These are phyloP conservation scores for Bruguiera sexangula DNA, from an alignment of 345 rosid species.

Conservation along the genomic window DNA sequence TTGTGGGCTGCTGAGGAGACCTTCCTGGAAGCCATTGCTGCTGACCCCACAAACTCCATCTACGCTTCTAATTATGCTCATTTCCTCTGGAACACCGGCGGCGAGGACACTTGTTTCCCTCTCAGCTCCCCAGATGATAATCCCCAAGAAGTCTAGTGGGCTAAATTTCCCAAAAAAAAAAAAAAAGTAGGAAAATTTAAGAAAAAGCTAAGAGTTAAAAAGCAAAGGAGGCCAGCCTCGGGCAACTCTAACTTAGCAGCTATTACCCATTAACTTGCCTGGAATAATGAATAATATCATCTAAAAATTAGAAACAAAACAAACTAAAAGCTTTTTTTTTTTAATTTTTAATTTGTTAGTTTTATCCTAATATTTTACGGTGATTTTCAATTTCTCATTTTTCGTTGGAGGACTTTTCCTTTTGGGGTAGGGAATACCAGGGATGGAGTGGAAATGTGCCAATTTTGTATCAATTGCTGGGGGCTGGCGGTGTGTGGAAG, in stretches of 20 bases:
- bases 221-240: neutral
- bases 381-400: too few species aligned
- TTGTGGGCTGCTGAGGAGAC: slow-evolving; percentile 97
- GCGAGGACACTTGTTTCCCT: slow-evolving; percentile 92
- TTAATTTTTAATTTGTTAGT: neutral
- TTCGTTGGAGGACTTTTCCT: too few species aligned
- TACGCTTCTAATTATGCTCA: slow-evolving; percentile 80
- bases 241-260: too few species aligned
- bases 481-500: slow-evolving; percentile 3
- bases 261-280: neutral
- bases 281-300: neutral
- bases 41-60: slow-evolving; percentile 63
- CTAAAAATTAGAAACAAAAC: neutral
- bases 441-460: neutral
- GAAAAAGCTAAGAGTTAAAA: too few species aligned
- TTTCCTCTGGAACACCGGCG: slow-evolving; percentile 95
- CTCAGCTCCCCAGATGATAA: slow-evolving; percentile 32
- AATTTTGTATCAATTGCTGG: neutral
- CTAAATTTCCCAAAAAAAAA: neutral
- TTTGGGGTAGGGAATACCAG: too few species aligned
- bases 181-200: neutral
- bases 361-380: too few species aligned
- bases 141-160: slow-evolving; percentile 17
- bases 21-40: slow-evolving; percentile 76
- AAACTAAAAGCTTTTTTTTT: neutral